A percentile compares a stretch with the other conserved stretches of the same genome.
These are phyloP conservation scores for Phylloporus arenicola DNA, from an alignment of 768 basidiomycete genomes.

Conservation along the genomic window DNA sequence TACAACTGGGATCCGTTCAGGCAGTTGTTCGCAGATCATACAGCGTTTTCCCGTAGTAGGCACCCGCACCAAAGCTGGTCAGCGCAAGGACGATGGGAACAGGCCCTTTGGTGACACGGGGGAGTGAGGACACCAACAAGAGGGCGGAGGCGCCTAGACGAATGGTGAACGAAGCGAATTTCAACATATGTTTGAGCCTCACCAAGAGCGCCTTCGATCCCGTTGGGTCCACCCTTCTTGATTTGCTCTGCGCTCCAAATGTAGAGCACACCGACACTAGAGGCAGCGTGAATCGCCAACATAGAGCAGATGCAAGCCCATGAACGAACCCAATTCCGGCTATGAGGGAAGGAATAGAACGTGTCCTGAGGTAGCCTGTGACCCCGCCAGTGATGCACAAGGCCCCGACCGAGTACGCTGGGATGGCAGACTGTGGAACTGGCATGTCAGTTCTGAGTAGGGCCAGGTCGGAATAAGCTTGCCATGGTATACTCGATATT, in stretches of 20 bases:
- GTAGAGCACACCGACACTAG: slow-evolving; percentile 72
- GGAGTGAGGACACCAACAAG: slow-evolving; percentile 67
- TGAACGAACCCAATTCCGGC: slow-evolving; percentile 68
- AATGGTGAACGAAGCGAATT: neutral
- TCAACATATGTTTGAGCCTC: slow-evolving; percentile 18
- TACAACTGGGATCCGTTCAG: slow-evolving; percentile 7
- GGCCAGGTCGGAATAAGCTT: slow-evolving; percentile 15
- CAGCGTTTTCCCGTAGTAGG: slow-evolving; percentile 64
- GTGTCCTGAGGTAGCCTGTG: slow-evolving; percentile 64
- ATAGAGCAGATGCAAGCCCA: neutral
- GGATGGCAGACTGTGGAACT: slow-evolving; percentile 64
- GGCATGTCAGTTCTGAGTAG: slow-evolving; percentile 20
- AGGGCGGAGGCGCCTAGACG: slow-evolving; percentile 67
- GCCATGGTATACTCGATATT: slow-evolving; percentile 22
- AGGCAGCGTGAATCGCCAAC: neutral
- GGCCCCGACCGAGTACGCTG: slow-evolving; percentile 71
- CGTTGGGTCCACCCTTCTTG: slow-evolving; percentile 64
- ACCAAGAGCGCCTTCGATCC: slow-evolving; percentile 79
- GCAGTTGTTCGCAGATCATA: slow-evolving; percentile 32
- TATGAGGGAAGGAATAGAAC: slow-evolving; percentile 76
- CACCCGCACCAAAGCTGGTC: slow-evolving; percentile 53
- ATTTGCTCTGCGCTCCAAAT: slow-evolving; percentile 76
- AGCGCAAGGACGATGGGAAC: slow-evolving; percentile 59
- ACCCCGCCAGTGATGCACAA: slow-evolving; percentile 75
- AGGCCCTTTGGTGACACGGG: slow-evolving; percentile 68